These are phyloP conservation scores for Fusarium sp. DNA, from an alignment of 2,329 filamentous ascomycete species.

Conservation along the genomic window DNA sequence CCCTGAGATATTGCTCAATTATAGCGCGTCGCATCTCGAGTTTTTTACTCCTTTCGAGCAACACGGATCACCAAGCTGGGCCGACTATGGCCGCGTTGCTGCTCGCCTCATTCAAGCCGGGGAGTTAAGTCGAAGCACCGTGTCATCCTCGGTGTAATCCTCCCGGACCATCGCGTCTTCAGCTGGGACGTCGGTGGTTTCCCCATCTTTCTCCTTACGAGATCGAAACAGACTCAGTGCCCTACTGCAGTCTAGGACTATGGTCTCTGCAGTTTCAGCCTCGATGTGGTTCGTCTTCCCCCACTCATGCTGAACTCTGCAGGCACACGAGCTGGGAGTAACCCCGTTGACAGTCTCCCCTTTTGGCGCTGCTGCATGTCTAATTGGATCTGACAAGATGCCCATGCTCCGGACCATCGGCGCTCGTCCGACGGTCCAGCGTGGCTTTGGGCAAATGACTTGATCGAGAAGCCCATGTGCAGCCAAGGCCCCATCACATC, in stretches of 20 bases:
- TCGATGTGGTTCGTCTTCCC: constrained; percentile 26
- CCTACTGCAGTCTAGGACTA: constrained; percentile 9
- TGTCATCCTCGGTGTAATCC: constrained; percentile 17
- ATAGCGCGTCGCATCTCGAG: constrained; percentile 25
- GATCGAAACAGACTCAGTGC: constrained; percentile 37
- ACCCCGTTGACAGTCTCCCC: constrained; percentile 19
- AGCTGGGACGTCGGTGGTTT: constrained; percentile 35
- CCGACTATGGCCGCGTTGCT: constrained; percentile 4
- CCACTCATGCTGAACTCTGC: constrained; percentile 27
- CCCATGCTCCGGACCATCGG: constrained; percentile 47
- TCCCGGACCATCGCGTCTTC: constrained; percentile 38
- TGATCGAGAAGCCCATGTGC: constrained; percentile 23
- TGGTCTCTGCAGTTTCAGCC: constrained; percentile 16
- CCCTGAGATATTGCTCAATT: constrained; percentile 46
- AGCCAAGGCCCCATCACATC: constrained; percentile 23
- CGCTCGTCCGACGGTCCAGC: constrained; percentile 45
- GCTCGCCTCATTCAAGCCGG: constrained; percentile 11
- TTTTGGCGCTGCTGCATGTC: constrained; percentile 24
- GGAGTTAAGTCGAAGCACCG: constrained; percentile 3
- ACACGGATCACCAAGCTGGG: constrained; percentile 19
- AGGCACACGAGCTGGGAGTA: constrained; percentile 24
- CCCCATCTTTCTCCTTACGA: constrained; percentile 39
- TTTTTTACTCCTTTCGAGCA: constrained; percentile 14
- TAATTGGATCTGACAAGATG: constrained; percentile 23
- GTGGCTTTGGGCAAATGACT: constrained; percentile 29